Conservation (phyloP, 176 grass and related monocot species). For the Neostapfia colusana region DNA sequence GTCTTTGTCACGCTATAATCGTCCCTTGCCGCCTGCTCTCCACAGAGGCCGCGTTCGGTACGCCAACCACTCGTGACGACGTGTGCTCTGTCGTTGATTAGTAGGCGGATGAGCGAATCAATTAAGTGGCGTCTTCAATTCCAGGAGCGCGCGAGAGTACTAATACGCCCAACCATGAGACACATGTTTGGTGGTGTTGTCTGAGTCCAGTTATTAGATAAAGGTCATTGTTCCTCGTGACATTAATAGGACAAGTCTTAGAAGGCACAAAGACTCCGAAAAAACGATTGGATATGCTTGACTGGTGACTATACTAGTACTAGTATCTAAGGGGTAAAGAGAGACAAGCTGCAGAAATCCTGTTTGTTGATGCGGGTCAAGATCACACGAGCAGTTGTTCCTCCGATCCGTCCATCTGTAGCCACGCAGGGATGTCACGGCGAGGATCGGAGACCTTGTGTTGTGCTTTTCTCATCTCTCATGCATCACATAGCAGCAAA, state of each 20-base stretch:
- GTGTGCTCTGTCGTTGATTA: not conserved
- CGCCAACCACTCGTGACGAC: constrained; percentile 21
- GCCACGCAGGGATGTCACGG: not conserved
- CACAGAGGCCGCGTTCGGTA: constrained; percentile 22
- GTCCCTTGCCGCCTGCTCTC: constrained; percentile 25
- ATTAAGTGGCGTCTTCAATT: not conserved
- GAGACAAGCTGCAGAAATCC: not conserved
- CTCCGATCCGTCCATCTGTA: not conserved
- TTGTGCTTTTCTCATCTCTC: too few relatives aligned
- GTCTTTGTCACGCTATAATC: constrained; percentile 22
- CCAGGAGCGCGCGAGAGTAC: not conserved
- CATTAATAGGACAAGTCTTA: constrained; percentile 27
- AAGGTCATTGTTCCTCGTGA: not conserved
- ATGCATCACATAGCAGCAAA: not conserved
- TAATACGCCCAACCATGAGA: constrained; percentile 7
- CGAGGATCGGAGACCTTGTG: not conserved
- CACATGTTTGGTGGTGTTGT: constrained; percentile 5
- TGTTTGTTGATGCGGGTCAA: not conserved
- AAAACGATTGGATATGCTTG: constrained; percentile 13
- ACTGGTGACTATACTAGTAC: too few relatives aligned
- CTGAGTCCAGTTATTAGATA: not conserved
- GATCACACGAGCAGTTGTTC: not conserved
- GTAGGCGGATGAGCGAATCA: not conserved
- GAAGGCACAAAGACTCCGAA: constrained; percentile 22
- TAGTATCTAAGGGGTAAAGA: too few relatives aligned